Evolutionary conservation across 2,329 filamentous ascomycete genomes (phyloP).

Genomic region (Xylaria polymorpha): DNA sequence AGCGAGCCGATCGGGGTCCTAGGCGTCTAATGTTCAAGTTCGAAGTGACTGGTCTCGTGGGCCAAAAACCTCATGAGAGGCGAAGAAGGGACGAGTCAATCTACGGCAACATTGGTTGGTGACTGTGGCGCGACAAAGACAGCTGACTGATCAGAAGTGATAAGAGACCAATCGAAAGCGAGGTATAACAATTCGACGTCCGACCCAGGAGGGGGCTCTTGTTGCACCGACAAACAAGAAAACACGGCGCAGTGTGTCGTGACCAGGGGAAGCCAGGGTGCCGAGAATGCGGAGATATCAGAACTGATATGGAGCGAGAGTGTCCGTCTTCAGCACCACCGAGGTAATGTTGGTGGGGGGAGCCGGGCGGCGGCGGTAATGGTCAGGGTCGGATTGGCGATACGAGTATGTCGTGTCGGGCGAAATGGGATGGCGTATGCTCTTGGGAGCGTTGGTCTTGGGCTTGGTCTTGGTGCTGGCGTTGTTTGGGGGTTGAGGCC

Average conservation of each 20-base stretch:
- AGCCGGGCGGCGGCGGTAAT: not conserved
- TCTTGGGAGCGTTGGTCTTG: not conserved
- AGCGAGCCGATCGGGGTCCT: constrained; percentile 9
- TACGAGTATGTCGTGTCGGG: not conserved
- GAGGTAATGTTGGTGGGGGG: not conserved
- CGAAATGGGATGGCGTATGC: constrained; percentile 7
- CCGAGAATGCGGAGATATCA: constrained; percentile 4
- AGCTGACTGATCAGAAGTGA: constrained; percentile 6
- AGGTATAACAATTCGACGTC: constrained; percentile 8
- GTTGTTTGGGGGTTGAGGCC: constrained; percentile 14
- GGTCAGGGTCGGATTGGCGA: not conserved
- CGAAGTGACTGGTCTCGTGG: constrained; percentile 20
- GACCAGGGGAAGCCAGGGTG: not conserved
- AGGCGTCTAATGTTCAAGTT: constrained; percentile 15
- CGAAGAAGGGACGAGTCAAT: constrained; percentile 17
- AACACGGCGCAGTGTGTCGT: constrained; percentile 1
- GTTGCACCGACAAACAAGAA: constrained; percentile 14
- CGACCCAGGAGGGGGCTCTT: not conserved
- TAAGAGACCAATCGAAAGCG: constrained; percentile 20
- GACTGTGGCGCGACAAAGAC: constrained; percentile 5
- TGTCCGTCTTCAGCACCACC: not conserved
- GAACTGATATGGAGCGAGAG: not conserved
- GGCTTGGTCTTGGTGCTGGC: not conserved
- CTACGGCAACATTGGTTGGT: constrained; percentile 39
- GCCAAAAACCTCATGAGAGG: constrained; percentile 42